These are phyloP conservation scores for Craspedostauros australis DNA, from an alignment of 108 stramenopile species.

Conservation along the genomic window DNA sequence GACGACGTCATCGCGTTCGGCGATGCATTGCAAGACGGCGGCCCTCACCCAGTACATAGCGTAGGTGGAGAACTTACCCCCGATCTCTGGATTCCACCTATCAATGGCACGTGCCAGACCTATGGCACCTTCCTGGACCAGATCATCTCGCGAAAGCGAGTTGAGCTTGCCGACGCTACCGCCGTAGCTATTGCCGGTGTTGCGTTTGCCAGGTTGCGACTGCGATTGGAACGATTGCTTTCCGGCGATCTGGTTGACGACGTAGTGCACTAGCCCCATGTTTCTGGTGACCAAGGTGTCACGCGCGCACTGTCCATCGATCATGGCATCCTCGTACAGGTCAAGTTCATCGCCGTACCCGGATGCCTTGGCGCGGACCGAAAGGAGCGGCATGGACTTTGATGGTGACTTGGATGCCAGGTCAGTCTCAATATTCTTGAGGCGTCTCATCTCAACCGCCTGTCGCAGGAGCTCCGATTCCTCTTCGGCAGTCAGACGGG, in stretches of 20 bases:
- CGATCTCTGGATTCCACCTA: slow-evolving; percentile 76
- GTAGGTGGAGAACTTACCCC: slow-evolving; percentile 84
- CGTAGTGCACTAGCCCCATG: slow-evolving; percentile 62
- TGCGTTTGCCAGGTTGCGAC: too few species aligned
- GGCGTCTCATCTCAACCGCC: slow-evolving; percentile 35
- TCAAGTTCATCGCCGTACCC: slow-evolving; percentile 42
- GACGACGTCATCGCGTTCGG: slow-evolving; percentile 71
- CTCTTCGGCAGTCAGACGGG: slow-evolving; percentile 35
- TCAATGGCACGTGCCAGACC: slow-evolving; percentile 87
- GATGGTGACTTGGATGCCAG: slow-evolving; percentile 2
- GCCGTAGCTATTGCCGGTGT: not conserved
- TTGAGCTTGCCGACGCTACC: slow-evolving; percentile 3
- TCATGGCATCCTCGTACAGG: slow-evolving; percentile 29
- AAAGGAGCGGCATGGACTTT: slow-evolving; percentile 6
- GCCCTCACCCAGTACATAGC: slow-evolving; percentile 93
- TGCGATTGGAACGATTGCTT: too few species aligned
- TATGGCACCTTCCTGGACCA: slow-evolving; percentile 88
- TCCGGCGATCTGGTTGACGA: slow-evolving; percentile 45
- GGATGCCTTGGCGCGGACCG: slow-evolving; percentile 20
- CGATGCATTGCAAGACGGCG: slow-evolving; percentile 75
- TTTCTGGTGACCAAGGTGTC: slow-evolving; percentile 56
- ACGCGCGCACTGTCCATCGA: slow-evolving; percentile 47
- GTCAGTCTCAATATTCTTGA: slow-evolving; percentile 26
- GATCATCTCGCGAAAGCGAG: slow-evolving; percentile 64
- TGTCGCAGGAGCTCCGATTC: slow-evolving; percentile 41